Conservation (phyloP, 495 filamentous ascomycete species). For the Penicillium paradoxum region DNA sequence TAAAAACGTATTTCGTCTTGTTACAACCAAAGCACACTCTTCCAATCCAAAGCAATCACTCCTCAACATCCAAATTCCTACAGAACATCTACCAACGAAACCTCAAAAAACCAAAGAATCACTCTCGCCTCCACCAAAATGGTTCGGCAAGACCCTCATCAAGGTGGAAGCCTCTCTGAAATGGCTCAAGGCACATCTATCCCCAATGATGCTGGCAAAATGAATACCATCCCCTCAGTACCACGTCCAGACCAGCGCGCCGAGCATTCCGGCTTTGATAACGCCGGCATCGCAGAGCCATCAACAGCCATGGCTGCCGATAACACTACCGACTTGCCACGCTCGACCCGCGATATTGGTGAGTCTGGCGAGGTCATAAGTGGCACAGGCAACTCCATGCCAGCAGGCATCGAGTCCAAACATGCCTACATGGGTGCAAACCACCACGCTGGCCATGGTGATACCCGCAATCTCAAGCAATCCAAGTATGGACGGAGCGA, state of each 20-base stretch:
- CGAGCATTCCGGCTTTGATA: slow-evolving; percentile 27
- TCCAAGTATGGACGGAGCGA: slow-evolving; percentile 34
- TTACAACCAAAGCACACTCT: background rate
- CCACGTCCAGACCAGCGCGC: slow-evolving; percentile 49
- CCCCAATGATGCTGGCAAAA: slow-evolving; percentile 50
- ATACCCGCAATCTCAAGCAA: slow-evolving; percentile 41
- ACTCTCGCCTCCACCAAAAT: slow-evolving; percentile 10
- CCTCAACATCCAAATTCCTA: background rate
- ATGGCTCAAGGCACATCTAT: slow-evolving; percentile 53
- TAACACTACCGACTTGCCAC: slow-evolving; percentile 49
- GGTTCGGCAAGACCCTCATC: slow-evolving; percentile 26
- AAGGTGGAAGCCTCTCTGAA: slow-evolving; percentile 36
- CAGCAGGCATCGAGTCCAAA: slow-evolving; percentile 44
- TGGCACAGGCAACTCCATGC: slow-evolving; percentile 47
- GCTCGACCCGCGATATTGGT: slow-evolving; percentile 43
- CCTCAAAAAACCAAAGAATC: background rate
- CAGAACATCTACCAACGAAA: background rate
- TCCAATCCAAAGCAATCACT: background rate
- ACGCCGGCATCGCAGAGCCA: slow-evolving; percentile 28
- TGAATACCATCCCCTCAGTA: slow-evolving; percentile 51
- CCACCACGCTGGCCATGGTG: slow-evolving; percentile 31
- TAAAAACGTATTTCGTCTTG: background rate
- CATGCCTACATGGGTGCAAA: slow-evolving; percentile 34
- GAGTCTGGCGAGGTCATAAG: slow-evolving; percentile 45
- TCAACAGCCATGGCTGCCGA: slow-evolving; percentile 43